Evolutionary conservation across 2,329 filamentous ascomycete species (phyloP).

Genomic region (Nemania sp.): DNA sequence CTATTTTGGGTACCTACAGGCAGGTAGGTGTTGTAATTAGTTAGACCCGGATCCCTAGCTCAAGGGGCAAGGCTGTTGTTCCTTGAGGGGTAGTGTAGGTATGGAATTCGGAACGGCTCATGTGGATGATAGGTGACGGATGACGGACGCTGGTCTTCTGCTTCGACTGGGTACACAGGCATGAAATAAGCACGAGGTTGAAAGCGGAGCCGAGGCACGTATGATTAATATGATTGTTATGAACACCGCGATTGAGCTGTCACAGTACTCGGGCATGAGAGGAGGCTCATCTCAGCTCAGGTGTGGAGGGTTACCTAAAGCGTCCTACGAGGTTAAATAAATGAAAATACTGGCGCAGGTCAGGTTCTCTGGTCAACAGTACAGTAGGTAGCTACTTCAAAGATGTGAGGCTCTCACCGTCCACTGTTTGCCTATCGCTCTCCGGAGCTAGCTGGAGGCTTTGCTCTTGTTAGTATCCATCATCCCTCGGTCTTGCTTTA

Average conservation of each 20-base stretch:
- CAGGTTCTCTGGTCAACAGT: neutral
- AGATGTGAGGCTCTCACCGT: no score
- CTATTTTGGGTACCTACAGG: no score
- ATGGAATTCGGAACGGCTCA: neutral
- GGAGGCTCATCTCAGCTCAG: conserved; percentile 12
- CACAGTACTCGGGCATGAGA: neutral
- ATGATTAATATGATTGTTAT: neutral
- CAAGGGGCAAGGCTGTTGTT: neutral
- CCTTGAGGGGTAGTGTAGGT: no score
- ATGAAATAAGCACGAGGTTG: neutral
- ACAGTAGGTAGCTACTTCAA: no score
- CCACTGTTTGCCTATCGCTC: no score
- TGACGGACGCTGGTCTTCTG: neutral
- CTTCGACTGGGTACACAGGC: neutral
- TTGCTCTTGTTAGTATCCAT: neutral
- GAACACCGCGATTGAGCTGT: neutral
- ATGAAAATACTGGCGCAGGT: conserved; percentile 1
- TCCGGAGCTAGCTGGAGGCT: conserved; percentile 2
- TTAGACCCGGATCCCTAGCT: neutral
- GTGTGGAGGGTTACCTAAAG: no score
- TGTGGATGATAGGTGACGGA: neutral
- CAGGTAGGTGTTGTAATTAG: no score
- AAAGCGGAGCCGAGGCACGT: neutral
- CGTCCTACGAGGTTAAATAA: conserved; percentile 21
- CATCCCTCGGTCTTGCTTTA: neutral